Evolutionary conservation across 108 stramenopile genomes (phyloP), one percentile per base, ranked within the genome.

Genomic region (Skeletonema grethae): DNA sequence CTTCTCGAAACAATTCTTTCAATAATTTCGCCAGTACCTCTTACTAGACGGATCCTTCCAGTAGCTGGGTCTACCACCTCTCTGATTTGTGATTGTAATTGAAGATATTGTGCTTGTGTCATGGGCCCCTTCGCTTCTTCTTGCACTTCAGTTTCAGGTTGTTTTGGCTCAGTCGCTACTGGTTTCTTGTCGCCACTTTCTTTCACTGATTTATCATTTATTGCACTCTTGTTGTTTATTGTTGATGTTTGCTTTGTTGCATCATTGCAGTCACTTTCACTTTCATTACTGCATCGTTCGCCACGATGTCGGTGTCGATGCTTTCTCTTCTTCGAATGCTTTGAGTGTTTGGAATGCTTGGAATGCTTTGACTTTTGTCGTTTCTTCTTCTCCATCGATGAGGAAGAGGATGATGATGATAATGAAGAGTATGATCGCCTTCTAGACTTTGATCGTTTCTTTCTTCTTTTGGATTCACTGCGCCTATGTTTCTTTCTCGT

Each of bases 11-110:
- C 96, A 29, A 97, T 96, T 5, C 93, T 75, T 65, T 97, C 96
- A 50, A 97, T 87, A 22, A 97, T 93, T 82, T 97, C 96, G 9
- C 96, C 96, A 9, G 80, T 96, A 8, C 96, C 96, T n/a, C 88
- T 80, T 7, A 97, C 88, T 41, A 88, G 72, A 28, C 96, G 70
- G 24, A 41, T 63, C 48, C 96, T 69, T 12, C 96, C 96, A 11
- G 87, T 90, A 57, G 87, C 73, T 28, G 85, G 86, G 80, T 97
- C 96, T 63, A 90, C 86, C 9, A 93, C 96, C 70, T 97, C 90
- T 57, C 96, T 80, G 5, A 97, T 65, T 28, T 76, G 57, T 2
- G 80, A 77, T 70, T 96, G 94, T 28, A 92, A 67, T n/a, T 70
- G 67, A 29, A 83, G 86, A 79, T 97, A 94, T 75, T 96, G 80